Evolutionary conservation across 2,329 filamentous ascomycete species (phyloP).

Genomic region (Cladophialophora psammophila): DNA sequence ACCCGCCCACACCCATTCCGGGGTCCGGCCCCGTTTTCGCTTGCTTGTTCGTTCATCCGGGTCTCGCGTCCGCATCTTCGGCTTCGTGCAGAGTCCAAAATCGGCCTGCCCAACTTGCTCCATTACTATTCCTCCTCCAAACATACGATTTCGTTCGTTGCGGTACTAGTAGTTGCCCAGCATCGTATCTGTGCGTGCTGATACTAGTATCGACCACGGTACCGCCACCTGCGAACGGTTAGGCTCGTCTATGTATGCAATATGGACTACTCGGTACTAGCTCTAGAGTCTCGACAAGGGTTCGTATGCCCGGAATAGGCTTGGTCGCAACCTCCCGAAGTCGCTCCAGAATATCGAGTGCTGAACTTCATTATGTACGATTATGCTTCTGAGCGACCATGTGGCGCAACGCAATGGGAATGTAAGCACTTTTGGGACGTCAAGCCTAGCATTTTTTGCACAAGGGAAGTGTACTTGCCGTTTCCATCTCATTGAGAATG

Average conservation of each 20-base stretch:
- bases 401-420: background rate
- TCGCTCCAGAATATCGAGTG: background rate
- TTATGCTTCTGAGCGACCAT: background rate
- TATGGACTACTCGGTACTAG: no score
- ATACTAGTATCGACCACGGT: background rate
- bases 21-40: no score
- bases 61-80: no score
- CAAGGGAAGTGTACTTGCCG: background rate
- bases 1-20: no score
- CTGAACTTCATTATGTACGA: background rate
- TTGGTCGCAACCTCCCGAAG: background rate
- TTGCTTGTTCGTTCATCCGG: slow-evolving; percentile 1
- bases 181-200: no score
- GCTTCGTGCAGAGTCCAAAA: no score
- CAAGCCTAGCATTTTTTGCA: background rate
- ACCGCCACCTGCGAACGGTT: background rate
- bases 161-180: no score
- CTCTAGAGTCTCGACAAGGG: background rate
- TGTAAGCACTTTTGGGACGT: background rate
- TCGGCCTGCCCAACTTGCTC: no score
- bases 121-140: no score
- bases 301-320: background rate
- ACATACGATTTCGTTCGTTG: no score
- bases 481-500: slow-evolving; percentile 5
- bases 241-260: background rate